phyloP scores from a whole-genome alignment of 1,139 yeast species.

The Hansenula sp. region DNA sequence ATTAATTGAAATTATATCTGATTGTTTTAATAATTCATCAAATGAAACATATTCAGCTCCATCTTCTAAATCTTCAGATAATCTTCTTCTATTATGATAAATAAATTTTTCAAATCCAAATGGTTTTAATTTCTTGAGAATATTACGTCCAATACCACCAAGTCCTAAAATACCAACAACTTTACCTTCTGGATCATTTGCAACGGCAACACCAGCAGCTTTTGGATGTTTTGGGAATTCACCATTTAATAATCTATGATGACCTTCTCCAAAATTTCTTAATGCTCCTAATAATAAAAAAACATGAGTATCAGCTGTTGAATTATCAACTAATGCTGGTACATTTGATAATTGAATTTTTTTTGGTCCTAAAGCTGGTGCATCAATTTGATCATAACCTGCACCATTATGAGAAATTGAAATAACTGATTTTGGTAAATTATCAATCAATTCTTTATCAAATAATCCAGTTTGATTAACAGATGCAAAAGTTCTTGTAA shows the following conservation, averaged over 20 bases:
- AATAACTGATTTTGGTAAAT: conserved; percentile 58
- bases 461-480: conserved; percentile 60
- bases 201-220: conserved; percentile 41
- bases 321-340: conserved; percentile 67
- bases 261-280: conserved; percentile 55
- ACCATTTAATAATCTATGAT: conserved; percentile 46
- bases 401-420: conserved; percentile 83
- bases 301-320: conserved; percentile 81
- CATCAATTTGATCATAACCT: conserved; percentile 84
- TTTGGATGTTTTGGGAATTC: conserved; percentile 46
- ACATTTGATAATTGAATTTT: conserved; percentile 68
- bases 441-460: conserved; percentile 62
- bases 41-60: conserved; percentile 51
- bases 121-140: conserved; percentile 56
- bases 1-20: conserved; percentile 60
- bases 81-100: conserved; percentile 56
- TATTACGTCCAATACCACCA: conserved; percentile 76
- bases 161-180: conserved; percentile 66
- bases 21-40: conserved; percentile 48
- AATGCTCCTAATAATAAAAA: conserved; percentile 61
- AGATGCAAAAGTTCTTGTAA: conserved; percentile 50
- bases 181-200: conserved; percentile 58
- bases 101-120: conserved; percentile 58
- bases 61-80: conserved; percentile 49
- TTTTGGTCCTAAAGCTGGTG: conserved; percentile 28